Conservation (phyloP, 805 yeast genomes). For the Ascoidea tarda region DNA sequence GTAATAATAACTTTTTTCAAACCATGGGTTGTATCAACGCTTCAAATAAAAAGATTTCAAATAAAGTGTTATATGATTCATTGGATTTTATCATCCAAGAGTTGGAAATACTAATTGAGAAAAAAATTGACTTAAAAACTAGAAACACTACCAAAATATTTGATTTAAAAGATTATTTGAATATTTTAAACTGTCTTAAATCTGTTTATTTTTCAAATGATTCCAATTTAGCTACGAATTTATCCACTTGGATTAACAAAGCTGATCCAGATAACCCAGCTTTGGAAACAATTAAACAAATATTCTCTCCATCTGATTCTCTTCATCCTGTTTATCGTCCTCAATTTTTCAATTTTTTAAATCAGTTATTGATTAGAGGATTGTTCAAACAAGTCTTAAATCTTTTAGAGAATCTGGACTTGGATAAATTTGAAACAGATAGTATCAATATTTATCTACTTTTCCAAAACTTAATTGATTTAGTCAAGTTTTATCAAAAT, state of each 20-base stretch:
- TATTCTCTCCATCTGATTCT: slow-evolving; percentile 13
- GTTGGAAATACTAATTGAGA: slow-evolving; percentile 1
- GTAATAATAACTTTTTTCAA: slow-evolving; percentile 15
- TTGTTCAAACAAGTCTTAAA: slow-evolving; percentile 38
- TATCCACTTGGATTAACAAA: slow-evolving; percentile 52
- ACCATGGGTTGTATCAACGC: slow-evolving; percentile 24
- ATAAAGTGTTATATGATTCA: slow-evolving; percentile 20
- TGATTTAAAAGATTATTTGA: slow-evolving; percentile 30
- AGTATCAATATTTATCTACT: slow-evolving; percentile 1
- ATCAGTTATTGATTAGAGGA: slow-evolving; percentile 48
- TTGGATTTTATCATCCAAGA: slow-evolving; percentile 5
- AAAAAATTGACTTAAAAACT: not conserved
- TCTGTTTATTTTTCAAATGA: slow-evolving; percentile 33
- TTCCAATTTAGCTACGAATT: slow-evolving; percentile 26
- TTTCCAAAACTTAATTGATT: slow-evolving; percentile 12
- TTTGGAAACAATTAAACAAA: slow-evolving; percentile 30
- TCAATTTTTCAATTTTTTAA: slow-evolving; percentile 46
- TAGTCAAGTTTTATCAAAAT: slow-evolving; percentile 5
- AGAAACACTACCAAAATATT: slow-evolving; percentile 15
- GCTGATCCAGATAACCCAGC: slow-evolving; percentile 52
- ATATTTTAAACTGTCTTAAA: slow-evolving; percentile 43
- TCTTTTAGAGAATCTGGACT: slow-evolving; percentile 30
- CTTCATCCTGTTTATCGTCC: too few species aligned
- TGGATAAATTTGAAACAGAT: slow-evolving; percentile 20
- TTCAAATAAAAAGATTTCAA: slow-evolving; percentile 21